phyloP scores from a whole-genome alignment of 768 basidiomycete genomes.

The Lentinula aciculospora region DNA sequence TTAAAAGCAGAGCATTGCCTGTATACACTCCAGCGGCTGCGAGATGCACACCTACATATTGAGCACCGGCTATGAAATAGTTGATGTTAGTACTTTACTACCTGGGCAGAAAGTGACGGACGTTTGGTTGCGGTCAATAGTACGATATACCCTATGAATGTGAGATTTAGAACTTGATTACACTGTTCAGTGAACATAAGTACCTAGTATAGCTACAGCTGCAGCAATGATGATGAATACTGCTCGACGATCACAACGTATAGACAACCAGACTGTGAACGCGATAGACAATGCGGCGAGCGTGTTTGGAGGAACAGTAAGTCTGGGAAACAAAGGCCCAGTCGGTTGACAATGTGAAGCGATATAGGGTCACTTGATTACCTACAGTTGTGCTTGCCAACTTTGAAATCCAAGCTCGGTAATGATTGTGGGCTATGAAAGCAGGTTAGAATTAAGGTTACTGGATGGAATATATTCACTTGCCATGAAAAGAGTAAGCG shows the following conservation, averaged over 20 bases:
- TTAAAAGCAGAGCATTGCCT: slow-evolving; percentile 47
- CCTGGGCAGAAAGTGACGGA: slow-evolving; percentile 18
- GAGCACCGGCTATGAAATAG: slow-evolving; percentile 35
- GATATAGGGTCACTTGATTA: not conserved
- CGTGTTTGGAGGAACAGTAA: slow-evolving; percentile 56
- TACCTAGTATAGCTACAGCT: slow-evolving; percentile 46
- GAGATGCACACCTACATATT: slow-evolving; percentile 55
- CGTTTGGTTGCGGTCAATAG: slow-evolving; percentile 41
- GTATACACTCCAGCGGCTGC: slow-evolving; percentile 53
- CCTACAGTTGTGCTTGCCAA: slow-evolving; percentile 60
- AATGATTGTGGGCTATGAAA: slow-evolving; percentile 52
- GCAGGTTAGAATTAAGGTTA: not conserved
- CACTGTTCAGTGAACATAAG: slow-evolving; percentile 1
- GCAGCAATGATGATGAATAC: slow-evolving; percentile 49
- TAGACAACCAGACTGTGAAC: slow-evolving; percentile 46
- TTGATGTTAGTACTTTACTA: not conserved
- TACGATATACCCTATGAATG: slow-evolving; percentile 46
- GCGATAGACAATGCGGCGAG: slow-evolving; percentile 46
- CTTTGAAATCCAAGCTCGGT: slow-evolving; percentile 48
- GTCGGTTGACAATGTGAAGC: slow-evolving; percentile 12
- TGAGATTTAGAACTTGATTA: not conserved
- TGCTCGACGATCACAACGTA: slow-evolving; percentile 37
- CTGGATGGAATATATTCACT: slow-evolving; percentile 22
- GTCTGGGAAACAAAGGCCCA: slow-evolving; percentile 23
- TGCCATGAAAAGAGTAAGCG: slow-evolving; percentile 47